Conservation (phyloP, 176 grass and related monocot genomes). For the Ananas comosus region DNA sequence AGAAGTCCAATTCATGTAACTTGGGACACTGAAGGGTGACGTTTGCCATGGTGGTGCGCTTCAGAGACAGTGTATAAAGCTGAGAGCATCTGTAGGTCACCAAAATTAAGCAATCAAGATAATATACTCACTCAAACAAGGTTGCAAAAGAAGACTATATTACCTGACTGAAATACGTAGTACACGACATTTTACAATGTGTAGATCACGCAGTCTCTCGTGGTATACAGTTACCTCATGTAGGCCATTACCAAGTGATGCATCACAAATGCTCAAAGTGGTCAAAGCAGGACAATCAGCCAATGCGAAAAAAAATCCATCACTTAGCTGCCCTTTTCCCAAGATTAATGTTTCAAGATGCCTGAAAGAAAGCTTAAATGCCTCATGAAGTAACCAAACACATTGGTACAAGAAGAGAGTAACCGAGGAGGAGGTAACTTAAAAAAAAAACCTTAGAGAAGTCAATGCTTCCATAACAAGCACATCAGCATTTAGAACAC, state of each 20-base stretch:
- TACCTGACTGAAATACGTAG: conserved; percentile 86
- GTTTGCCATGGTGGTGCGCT: conserved; percentile 80
- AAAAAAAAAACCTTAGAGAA: conserved; percentile 48
- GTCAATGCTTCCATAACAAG: conserved; percentile 59
- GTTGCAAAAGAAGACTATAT: conserved; percentile 14
- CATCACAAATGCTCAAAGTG: conserved; percentile 62
- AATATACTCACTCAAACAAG: conserved; percentile 5
- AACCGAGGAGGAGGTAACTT: neutral
- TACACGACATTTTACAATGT: conserved; percentile 70
- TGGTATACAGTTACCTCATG: conserved; percentile 83
- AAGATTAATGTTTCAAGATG: conserved; percentile 60
- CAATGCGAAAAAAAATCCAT: conserved; percentile 64
- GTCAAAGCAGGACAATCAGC: conserved; percentile 51
- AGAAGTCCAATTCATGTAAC: conserved; percentile 69
- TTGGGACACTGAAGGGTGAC: conserved; percentile 72
- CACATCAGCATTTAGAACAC: conserved; percentile 55
- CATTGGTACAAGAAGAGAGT: conserved; percentile 3
- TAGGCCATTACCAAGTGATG: conserved; percentile 61
- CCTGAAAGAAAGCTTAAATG: conserved; percentile 26
- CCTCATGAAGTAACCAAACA: conserved; percentile 9
- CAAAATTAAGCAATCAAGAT: conserved; percentile 17
- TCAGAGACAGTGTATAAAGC: conserved; percentile 66
- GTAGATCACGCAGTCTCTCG: conserved; percentile 60
- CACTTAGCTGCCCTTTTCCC: conserved; percentile 65
- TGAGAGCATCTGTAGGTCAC: conserved; percentile 56